Conservation (phyloP, 495 filamentous ascomycete genomes). For the Amniculicola lignicola region DNA sequence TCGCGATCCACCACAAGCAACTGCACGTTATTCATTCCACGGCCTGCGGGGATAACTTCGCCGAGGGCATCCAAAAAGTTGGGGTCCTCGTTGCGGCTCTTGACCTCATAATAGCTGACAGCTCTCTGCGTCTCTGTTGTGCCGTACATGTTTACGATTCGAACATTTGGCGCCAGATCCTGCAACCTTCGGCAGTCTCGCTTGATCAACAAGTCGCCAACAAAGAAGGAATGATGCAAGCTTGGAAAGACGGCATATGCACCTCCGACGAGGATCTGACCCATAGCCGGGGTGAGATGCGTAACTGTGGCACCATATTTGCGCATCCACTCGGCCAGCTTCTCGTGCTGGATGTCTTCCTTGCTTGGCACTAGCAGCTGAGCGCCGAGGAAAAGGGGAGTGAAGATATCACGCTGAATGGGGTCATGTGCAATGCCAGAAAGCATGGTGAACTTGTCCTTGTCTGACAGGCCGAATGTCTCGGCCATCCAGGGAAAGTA, state of each 20-base stretch:
- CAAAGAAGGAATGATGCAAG: slow-evolving; percentile 83
- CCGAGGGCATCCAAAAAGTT: slow-evolving; percentile 66
- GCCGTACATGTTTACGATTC: slow-evolving; percentile 88
- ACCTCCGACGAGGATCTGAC: slow-evolving; percentile 82
- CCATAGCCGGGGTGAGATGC: slow-evolving; percentile 94
- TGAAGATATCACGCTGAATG: slow-evolving; percentile 92
- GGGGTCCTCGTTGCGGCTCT: slow-evolving; percentile 63
- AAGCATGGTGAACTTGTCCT: slow-evolving; percentile 82
- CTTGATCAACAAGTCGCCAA: slow-evolving; percentile 87
- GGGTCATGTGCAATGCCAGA: slow-evolving; percentile 69
- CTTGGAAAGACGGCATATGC: slow-evolving; percentile 75
- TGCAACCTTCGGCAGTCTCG: slow-evolving; percentile 79
- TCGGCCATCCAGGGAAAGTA: slow-evolving; percentile 94
- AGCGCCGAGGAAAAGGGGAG: slow-evolving; percentile 82
- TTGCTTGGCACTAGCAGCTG: slow-evolving; percentile 75
- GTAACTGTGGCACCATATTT: slow-evolving; percentile 76
- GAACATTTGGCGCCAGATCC: slow-evolving; percentile 70
- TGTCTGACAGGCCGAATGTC: slow-evolving; percentile 67
- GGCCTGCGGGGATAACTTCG: slow-evolving; percentile 81
- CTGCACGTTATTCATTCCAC: slow-evolving; percentile 91
- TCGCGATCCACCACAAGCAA: slow-evolving; percentile 84
- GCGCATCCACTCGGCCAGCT: slow-evolving; percentile 87
- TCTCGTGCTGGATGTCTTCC: slow-evolving; percentile 86
- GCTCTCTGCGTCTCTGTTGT: slow-evolving; percentile 87
- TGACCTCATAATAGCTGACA: slow-evolving; percentile 84